These are phyloP conservation scores for Herpotrichia juniperi DNA, from an alignment of 2,329 filamentous ascomycete species.

Conservation along the genomic window DNA sequence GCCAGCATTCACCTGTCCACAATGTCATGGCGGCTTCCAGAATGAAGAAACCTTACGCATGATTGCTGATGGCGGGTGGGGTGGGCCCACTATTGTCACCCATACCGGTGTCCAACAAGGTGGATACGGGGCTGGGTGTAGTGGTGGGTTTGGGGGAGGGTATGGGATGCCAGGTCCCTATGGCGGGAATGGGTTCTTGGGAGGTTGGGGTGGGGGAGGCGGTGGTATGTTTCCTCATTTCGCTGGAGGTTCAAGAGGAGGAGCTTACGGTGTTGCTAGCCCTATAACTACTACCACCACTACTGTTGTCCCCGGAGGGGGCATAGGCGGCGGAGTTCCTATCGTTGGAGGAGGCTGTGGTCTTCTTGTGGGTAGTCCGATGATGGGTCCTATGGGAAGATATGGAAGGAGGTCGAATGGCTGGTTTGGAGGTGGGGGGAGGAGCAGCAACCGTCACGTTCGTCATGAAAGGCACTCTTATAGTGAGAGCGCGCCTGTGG, in stretches of 20 bases:
- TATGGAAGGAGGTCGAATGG: background rate
- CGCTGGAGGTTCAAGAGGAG: background rate
- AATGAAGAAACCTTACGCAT: slow-evolving; percentile 14
- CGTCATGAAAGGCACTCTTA: background rate
- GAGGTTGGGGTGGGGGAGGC: background rate
- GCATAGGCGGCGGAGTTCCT: background rate
- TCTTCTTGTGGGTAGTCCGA: background rate
- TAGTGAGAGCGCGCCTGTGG: background rate
- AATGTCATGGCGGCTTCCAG: slow-evolving; percentile 34
- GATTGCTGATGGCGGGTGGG: background rate
- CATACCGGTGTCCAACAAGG: too few relatives aligned
- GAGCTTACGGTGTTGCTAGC: background rate
- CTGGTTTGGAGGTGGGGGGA: background rate
- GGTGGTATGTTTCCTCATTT: background rate
- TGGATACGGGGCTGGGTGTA: too few relatives aligned
- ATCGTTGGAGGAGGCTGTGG: background rate
- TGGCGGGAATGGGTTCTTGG: background rate
- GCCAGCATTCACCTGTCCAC: slow-evolving; percentile 1
- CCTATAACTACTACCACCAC: too few relatives aligned
- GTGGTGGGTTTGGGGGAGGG: too few relatives aligned
- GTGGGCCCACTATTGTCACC: background rate
- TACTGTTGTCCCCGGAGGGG: background rate
- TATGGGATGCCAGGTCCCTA: too few relatives aligned
- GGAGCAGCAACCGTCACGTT: background rate
- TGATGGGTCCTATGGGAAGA: background rate